Evolutionary conservation across 208 protist genomes (phyloP).

Genomic region (Trypanosoma rangeli): DNA sequence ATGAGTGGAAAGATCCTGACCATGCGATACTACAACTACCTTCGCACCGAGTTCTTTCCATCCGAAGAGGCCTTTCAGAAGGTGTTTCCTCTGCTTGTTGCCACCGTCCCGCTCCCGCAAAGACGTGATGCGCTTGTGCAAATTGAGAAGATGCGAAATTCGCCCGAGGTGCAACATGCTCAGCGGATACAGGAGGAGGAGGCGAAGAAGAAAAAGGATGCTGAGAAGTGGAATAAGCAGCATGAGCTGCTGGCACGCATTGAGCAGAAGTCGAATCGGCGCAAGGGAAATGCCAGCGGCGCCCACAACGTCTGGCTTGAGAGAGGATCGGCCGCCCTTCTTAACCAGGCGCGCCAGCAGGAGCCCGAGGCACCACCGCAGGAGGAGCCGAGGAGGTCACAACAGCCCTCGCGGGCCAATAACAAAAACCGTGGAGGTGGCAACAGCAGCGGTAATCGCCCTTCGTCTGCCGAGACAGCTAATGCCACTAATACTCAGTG

Average conservation of each 20-base stretch:
- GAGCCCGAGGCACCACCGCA: conserved; percentile 4
- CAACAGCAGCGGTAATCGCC: conserved; percentile 1
- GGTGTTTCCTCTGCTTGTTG: conserved; percentile 77
- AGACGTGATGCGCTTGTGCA: conserved; percentile 51
- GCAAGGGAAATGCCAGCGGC: conserved; percentile 30
- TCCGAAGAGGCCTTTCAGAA: conserved; percentile 45
- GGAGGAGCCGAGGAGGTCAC: conserved; percentile 4
- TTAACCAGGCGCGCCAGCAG: not conserved
- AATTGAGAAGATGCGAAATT: conserved; percentile 72
- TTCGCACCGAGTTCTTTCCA: conserved; percentile 52
- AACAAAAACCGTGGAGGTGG: conserved; percentile 6
- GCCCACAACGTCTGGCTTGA: conserved; percentile 49
- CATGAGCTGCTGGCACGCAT: not conserved
- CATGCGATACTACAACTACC: conserved; percentile 65
- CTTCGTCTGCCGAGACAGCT: not conserved
- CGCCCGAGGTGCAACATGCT: conserved; percentile 62
- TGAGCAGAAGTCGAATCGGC: conserved; percentile 5
- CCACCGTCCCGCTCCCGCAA: conserved; percentile 48
- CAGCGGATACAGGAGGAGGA: conserved; percentile 50
- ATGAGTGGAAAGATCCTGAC: conserved; percentile 59
- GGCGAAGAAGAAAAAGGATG: conserved; percentile 33
- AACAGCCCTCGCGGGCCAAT: not conserved
- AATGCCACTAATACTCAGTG: not conserved
- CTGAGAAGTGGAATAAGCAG: conserved; percentile 30
- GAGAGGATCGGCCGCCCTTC: conserved; percentile 15